phyloP scores from a whole-genome alignment of 768 basidiomycete species.

The Leccinum sublutescens region DNA sequence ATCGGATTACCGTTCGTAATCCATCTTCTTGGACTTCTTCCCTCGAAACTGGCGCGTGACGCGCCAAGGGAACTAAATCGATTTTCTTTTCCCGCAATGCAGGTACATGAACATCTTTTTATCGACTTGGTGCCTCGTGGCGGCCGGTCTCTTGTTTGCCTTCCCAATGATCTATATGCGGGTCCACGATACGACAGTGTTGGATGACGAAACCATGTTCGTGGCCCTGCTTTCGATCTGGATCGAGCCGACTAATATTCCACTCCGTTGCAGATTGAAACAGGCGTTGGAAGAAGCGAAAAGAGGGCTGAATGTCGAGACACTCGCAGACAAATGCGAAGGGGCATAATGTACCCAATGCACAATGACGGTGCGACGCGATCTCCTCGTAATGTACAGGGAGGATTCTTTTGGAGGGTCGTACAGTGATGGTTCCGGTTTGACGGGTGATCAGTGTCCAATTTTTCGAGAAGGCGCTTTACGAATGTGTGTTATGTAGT shows the following conservation, averaged over 20 bases:
- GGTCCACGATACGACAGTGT: background rate
- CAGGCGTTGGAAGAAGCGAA: background rate
- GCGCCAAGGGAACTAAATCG: background rate
- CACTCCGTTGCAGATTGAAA: background rate
- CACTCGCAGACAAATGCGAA: background rate
- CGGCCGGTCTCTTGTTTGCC: background rate
- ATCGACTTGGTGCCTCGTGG: background rate
- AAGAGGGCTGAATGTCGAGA: background rate
- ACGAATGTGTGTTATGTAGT: background rate
- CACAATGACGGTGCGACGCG: background rate
- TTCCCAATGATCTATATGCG: background rate
- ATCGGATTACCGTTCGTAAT: conserved; percentile 50
- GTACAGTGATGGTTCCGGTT: background rate
- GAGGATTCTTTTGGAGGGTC: background rate
- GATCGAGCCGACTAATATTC: background rate
- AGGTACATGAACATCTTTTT: background rate
- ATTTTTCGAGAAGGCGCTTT: background rate
- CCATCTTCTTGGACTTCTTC: background rate
- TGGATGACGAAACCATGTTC: background rate
- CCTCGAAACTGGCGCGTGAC: background rate
- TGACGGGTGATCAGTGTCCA: background rate
- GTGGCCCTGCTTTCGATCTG: background rate
- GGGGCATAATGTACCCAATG: background rate
- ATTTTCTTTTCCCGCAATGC: background rate
- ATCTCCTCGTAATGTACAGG: background rate